Percentiles rank a stretch among this genome's conserved stretches.
phyloP scores from a whole-genome alignment of 2,329 filamentous ascomycete genomes.

The Apiospora arundinis region DNA sequence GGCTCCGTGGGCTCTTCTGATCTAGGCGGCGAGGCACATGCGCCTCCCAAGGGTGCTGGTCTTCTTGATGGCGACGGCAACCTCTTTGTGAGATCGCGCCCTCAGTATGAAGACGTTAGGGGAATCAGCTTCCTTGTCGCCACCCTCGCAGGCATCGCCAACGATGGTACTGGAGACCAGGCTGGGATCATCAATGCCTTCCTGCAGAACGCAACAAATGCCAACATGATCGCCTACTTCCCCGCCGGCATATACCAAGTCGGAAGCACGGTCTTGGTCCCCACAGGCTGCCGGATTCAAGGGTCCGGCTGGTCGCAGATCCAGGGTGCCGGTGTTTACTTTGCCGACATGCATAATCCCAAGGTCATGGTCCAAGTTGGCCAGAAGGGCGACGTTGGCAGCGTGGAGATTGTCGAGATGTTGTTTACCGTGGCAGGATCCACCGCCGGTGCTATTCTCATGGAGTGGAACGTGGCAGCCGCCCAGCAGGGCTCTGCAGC shows the following conservation, averaged over 20 bases:
- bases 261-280: constrained; percentile 48
- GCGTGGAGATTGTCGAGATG: constrained; percentile 73
- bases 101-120: constrained; percentile 43
- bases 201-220: constrained; percentile 19
- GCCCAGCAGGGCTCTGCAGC: constrained; percentile 49
- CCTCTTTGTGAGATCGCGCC: constrained; percentile 35
- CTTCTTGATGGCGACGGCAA: constrained; percentile 29
- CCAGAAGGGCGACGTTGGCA: constrained; percentile 62
- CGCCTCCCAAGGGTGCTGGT: constrained; percentile 19
- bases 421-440: constrained; percentile 70
- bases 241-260: constrained; percentile 37
- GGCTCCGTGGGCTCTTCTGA: not conserved
- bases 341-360: constrained; percentile 65
- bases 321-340: constrained; percentile 63
- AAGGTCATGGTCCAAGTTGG: constrained; percentile 72
- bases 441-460: constrained; percentile 72
- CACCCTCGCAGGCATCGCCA: constrained; percentile 29
- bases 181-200: constrained; percentile 33
- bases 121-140: constrained; percentile 24
- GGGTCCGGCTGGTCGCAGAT: constrained; percentile 74
- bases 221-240: constrained; percentile 31
- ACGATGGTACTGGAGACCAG: constrained; percentile 44
- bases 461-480: constrained; percentile 75
- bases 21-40: not conserved
- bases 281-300: constrained; percentile 68